Evolutionary conservation across 129 eudicot species (phyloP).

Genomic region (Pseudognaphalium luteoalbum): DNA sequence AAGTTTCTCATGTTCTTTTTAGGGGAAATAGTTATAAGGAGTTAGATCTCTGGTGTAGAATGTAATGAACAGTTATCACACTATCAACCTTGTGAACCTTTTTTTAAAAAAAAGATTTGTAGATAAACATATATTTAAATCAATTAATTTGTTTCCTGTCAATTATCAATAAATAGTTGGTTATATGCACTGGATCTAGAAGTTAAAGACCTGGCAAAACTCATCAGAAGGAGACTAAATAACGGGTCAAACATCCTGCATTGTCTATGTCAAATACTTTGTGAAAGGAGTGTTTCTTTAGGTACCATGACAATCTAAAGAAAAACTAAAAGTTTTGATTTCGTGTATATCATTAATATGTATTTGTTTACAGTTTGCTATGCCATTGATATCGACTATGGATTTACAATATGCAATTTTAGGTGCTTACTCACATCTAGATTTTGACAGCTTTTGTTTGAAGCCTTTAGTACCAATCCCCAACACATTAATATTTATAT

Average conservation of each 20-base stretch:
- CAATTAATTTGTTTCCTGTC: background rate
- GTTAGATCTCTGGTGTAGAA: background rate
- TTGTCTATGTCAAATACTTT: background rate
- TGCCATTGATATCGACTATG: conserved; percentile 6
- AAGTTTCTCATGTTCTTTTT: background rate
- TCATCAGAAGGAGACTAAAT: background rate
- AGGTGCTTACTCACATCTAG: background rate
- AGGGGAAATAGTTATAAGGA: background rate
- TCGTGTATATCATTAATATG: background rate
- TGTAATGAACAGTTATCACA: background rate
- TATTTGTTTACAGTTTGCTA: background rate
- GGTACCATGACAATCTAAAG: background rate
- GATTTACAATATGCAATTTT: background rate
- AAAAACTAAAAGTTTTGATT: background rate
- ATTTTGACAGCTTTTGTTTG: background rate
- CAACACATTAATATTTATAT: background rate
- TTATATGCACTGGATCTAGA: background rate
- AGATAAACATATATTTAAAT: no score
- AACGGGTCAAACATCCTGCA: background rate
- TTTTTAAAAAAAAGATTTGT: background rate
- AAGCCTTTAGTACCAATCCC: background rate
- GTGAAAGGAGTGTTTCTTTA: background rate
- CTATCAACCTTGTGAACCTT: background rate
- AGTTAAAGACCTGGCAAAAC: background rate
- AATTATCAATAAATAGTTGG: background rate